phyloP scores from a whole-genome alignment of 2,329 filamentous ascomycete species.

The Aspergillus fumigatus region DNA sequence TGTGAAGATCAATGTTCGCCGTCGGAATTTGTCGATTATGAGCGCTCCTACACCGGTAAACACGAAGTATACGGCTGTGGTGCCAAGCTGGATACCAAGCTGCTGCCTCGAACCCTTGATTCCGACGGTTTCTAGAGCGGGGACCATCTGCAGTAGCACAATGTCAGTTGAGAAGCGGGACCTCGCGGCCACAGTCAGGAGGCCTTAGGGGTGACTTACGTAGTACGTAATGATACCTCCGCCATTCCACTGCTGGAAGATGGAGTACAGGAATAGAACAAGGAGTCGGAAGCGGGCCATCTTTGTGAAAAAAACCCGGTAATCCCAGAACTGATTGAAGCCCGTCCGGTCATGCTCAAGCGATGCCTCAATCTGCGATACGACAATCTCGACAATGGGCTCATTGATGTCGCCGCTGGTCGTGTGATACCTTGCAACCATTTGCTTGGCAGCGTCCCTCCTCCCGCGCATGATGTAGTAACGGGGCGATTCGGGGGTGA shows the following conservation, averaged over 20 bases:
- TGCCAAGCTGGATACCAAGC: constrained; percentile 42
- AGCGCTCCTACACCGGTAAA: constrained; percentile 43
- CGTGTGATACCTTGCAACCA: constrained; percentile 41
- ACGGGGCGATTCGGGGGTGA: constrained; percentile 36
- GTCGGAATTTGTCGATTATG: constrained; percentile 41
- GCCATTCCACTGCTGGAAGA: constrained; percentile 47
- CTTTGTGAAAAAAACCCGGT: constrained; percentile 45
- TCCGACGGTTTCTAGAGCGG: constrained; percentile 41
- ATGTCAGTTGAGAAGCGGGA: not conserved
- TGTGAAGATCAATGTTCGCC: constrained; percentile 44
- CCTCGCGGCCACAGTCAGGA: not conserved
- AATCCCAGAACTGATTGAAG: constrained; percentile 42
- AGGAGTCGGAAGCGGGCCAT: constrained; percentile 42
- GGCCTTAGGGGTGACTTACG: constrained; percentile 15
- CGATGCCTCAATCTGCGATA: constrained; percentile 44
- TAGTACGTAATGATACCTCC: constrained; percentile 45
- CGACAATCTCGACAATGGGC: constrained; percentile 40
- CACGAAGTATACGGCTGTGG: constrained; percentile 44
- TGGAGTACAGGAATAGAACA: constrained; percentile 43
- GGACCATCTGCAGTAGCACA: constrained; percentile 21
- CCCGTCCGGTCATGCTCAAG: constrained; percentile 37
- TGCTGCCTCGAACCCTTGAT: constrained; percentile 35
- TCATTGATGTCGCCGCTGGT: constrained; percentile 37
- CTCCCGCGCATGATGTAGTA: constrained; percentile 34
- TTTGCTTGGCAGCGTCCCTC: constrained; percentile 28